A percentile compares a stretch with the other conserved stretches of the same genome.
phyloP scores from a whole-genome alignment of 1,284 basidiomycete species.

The Irpex rosettiformis region DNA sequence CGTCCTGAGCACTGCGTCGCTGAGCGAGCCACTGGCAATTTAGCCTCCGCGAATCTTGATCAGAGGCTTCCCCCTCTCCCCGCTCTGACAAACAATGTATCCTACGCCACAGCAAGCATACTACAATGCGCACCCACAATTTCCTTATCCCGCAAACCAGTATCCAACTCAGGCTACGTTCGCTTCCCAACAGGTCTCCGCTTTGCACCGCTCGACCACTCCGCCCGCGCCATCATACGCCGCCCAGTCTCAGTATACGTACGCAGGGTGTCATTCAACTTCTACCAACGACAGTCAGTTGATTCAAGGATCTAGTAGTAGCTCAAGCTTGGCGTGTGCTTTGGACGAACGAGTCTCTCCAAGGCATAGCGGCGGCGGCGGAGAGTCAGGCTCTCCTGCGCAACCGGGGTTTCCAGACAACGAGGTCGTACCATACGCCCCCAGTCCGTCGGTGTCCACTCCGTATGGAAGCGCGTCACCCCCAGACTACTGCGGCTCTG shows the following conservation, averaged over 20 bases:
- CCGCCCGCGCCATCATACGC: neutral
- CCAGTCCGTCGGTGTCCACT: neutral
- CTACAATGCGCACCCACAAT: conserved; percentile 1
- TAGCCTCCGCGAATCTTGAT: conserved; percentile 12
- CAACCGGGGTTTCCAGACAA: conserved; percentile 1
- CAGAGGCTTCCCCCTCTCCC: neutral
- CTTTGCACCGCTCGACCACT: neutral
- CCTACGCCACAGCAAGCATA: conserved; percentile 1
- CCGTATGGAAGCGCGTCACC: neutral
- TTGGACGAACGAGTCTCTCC: neutral
- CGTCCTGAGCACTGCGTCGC: neutral
- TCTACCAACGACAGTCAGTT: neutral
- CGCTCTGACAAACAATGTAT: neutral
- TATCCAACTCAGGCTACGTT: neutral
- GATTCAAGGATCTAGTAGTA: neutral
- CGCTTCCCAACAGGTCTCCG: neutral
- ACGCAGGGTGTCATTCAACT: too few species aligned
- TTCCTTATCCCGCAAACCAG: conserved; percentile 3
- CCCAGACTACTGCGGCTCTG: neutral
- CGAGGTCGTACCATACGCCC: conserved; percentile 5
- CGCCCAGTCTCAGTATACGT: neutral
- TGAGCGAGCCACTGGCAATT: neutral
- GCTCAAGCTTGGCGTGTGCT: conserved; percentile 11
- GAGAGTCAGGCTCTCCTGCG: too few species aligned
- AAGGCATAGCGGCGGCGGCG: too few species aligned